Percentiles rank a stretch among this genome's conserved stretches.
phyloP scores from a whole-genome alignment of 2,329 filamentous ascomycete genomes.

The Fusarium verticillioides region DNA sequence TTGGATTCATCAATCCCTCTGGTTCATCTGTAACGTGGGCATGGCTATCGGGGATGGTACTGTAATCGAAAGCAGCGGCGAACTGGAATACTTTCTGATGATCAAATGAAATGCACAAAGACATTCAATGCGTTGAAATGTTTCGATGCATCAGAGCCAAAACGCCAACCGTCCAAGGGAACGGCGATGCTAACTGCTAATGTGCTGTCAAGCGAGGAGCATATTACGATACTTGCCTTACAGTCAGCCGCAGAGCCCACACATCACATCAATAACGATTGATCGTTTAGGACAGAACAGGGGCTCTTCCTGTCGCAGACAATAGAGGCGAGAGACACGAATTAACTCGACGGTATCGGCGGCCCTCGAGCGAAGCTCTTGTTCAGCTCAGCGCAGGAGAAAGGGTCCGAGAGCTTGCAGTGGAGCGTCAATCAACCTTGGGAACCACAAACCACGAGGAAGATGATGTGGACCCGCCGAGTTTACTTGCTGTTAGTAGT shows the following conservation, averaged over 20 bases:
- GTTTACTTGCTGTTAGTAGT: background rate
- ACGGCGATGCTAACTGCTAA: constrained; percentile 16
- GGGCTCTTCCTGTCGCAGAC: constrained; percentile 24
- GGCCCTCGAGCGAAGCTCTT: background rate
- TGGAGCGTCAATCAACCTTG: constrained; percentile 28
- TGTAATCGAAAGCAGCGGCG: constrained; percentile 10
- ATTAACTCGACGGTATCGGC: constrained; percentile 6
- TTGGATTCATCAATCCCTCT: constrained; percentile 2
- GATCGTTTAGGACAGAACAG: constrained; percentile 10
- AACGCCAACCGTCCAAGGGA: background rate
- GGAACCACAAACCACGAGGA: constrained; percentile 18
- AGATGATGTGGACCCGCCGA: constrained; percentile 15
- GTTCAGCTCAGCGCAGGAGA: constrained; percentile 22
- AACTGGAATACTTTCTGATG: background rate
- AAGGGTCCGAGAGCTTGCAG: constrained; percentile 35
- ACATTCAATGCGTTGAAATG: background rate
- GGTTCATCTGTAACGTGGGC: background rate
- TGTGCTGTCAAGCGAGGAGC: constrained; percentile 11
- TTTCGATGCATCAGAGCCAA: background rate
- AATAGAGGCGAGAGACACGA: constrained; percentile 14
- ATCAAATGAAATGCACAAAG: background rate
- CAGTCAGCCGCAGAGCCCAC: constrained; percentile 2
- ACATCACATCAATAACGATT: constrained; percentile 21
- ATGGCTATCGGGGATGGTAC: background rate
- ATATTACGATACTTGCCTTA: constrained; percentile 22